These are phyloP conservation scores for Chenopodium formosanum DNA, from an alignment of 148 eudicot genomes.

Conservation along the genomic window DNA sequence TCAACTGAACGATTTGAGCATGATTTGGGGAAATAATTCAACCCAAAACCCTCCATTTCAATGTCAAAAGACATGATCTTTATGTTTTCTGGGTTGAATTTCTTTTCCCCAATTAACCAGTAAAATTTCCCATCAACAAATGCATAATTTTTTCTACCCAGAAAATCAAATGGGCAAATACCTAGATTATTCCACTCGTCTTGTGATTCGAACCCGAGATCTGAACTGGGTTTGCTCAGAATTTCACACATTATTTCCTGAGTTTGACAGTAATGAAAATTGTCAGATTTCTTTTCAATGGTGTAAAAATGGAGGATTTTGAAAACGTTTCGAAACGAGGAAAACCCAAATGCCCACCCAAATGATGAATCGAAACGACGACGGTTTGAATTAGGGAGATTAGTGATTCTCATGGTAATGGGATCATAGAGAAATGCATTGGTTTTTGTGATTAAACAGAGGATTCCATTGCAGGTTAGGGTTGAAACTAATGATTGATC, in stretches of 20 bases:
- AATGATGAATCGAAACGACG: conserved; percentile 14
- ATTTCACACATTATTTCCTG: conserved; percentile 36
- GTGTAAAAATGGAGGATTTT: conserved; percentile 36
- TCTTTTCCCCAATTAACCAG: conserved; percentile 38
- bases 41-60: conserved; percentile 28
- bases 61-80: conserved; percentile 40
- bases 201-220: conserved; percentile 16
- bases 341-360: conserved; percentile 36
- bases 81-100: conserved; percentile 30
- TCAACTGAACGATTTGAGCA: conserved; percentile 39
- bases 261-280: conserved; percentile 33
- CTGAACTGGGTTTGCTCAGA: conserved; percentile 21
- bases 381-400: conserved; percentile 21
- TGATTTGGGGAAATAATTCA: conserved; percentile 31
- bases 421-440: conserved; percentile 32
- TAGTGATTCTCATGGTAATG: conserved; percentile 17
- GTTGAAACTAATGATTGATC: conserved; percentile 18
- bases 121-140: conserved; percentile 30
- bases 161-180: conserved; percentile 33
- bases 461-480: conserved; percentile 31
- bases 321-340: conserved; percentile 18
- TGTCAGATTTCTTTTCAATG: conserved; percentile 29
- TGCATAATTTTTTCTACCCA: conserved; percentile 34
- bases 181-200: conserved; percentile 33
- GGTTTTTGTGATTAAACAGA: conserved; percentile 30